Conservation (phyloP, 225 moss, liverwort and hornwort genomes). For the Anthoceros angustus region DNA sequence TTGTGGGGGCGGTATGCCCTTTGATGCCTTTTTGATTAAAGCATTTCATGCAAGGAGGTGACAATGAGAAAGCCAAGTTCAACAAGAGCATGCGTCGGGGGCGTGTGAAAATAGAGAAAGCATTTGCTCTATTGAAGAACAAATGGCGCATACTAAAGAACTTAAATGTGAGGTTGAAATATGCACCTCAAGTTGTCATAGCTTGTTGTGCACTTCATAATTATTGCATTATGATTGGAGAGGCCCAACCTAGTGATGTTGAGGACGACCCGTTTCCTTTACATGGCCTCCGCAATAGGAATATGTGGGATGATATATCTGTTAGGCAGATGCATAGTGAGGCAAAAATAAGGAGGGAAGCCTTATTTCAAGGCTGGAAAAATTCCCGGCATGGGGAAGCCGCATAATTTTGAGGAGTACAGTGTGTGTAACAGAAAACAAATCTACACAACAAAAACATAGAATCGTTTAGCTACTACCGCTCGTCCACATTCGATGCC, state of each 20-base stretch:
- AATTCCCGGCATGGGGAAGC: too few species aligned
- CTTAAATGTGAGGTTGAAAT: background rate
- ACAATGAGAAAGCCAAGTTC: background rate
- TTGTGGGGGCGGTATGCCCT: too few species aligned
- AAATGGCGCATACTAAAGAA: background rate
- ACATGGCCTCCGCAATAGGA: too few species aligned
- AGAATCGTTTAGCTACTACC: too few species aligned
- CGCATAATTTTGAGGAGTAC: too few species aligned
- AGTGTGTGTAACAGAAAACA: too few species aligned
- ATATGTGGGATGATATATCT: too few species aligned
- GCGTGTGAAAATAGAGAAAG: background rate
- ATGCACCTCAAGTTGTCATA: background rate
- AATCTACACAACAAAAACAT: too few species aligned
- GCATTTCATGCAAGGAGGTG: background rate
- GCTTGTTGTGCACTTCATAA: slow-evolving; percentile 6
- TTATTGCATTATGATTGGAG: background rate
- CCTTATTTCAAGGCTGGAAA: too few species aligned
- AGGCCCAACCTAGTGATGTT: background rate
- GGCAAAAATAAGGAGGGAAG: too few species aligned
- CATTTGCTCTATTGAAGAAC: slow-evolving; percentile 2
- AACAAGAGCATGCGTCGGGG: background rate
- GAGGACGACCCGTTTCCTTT: background rate
- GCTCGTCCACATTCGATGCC: too few species aligned
- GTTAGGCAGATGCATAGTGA: too few species aligned
- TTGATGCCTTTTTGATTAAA: background rate